Base-by-base conservation (phyloP, 2,329 filamentous ascomycete genomes). In the Alternaria sp. region DNA sequence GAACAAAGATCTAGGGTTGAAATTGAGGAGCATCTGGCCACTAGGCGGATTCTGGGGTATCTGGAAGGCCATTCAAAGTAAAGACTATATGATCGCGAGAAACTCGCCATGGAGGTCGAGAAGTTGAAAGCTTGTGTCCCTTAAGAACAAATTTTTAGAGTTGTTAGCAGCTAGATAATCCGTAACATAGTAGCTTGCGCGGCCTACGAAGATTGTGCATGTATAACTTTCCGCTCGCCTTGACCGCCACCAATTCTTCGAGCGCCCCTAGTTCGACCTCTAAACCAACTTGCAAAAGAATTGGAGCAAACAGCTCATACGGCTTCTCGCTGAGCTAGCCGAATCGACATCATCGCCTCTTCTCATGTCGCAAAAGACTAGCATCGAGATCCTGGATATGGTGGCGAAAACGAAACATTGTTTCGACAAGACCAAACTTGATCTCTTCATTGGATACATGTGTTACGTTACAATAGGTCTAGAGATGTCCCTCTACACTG, bases 31-130 rank as follows among this genome's bases (percentile, higher is more conserved):
- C 11, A 61, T 75, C 0, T 79, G 75, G 77, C 78, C 78, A 34
- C 49, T 79, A 7, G 72, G 72, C 5, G 78, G 78, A 0, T 61
- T 79, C 11, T 76, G 71, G 66, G 78, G 78, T 0, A 72, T 79
- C 17, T 72, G 69, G 69, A 76, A 76, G 56, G 71, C 75, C 31
- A 76, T 80, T n/a, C 56, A 71, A 48, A 77, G 73, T 41, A 67
- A 71, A 17, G 77, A 79, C 44, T 79, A 77, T 51, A 56, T 72
- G 58, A 69, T 74, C 17, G 69, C 72, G 45, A 70, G 70, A 17
- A 70, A 70, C 31, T 72, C 75, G 2, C 71, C 62, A 4, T 78
- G 77, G 77, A 72, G 70, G 48, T 71, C 67, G 67, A 58, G 51
- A 45, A 31, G 10, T 17, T 61, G 28, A 49, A 3, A 24, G 17